phyloP scores from a whole-genome alignment of 176 grass and related monocot genomes.

The Cenchrus fungigraminus region DNA sequence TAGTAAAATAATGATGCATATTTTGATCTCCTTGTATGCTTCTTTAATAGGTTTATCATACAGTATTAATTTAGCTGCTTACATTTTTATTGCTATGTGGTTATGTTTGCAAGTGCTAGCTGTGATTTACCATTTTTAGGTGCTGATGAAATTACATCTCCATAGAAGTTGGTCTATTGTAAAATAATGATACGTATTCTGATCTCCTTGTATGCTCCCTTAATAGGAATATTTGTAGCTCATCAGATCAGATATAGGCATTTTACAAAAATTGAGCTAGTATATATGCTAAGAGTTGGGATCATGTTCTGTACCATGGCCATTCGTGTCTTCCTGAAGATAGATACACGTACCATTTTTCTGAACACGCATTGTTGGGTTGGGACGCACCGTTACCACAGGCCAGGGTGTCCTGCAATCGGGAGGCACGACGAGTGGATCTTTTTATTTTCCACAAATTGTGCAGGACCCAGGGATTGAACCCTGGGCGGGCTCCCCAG shows the following conservation, averaged over 20 bases:
- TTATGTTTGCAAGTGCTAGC: not conserved
- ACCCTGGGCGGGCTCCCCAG: too few relatives aligned
- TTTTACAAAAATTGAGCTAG: not conserved
- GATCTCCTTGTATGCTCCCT: not conserved
- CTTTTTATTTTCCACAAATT: too few relatives aligned
- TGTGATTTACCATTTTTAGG: not conserved
- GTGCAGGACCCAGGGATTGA: too few relatives aligned
- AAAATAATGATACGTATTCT: not conserved
- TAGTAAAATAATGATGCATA: not conserved
- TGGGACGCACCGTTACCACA: too few relatives aligned
- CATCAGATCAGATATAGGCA: not conserved
- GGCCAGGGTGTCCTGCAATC: too few relatives aligned
- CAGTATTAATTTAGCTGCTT: not conserved
- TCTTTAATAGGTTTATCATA: not conserved
- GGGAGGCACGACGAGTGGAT: too few relatives aligned
- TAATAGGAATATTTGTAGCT: not conserved
- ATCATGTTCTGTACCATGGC: not conserved
- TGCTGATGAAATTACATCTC: not conserved
- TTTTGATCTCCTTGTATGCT: not conserved
- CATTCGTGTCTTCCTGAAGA: slow-evolving; percentile 8
- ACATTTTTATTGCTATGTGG: not conserved
- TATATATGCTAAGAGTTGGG: slow-evolving; percentile 10
- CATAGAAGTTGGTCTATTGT: not conserved
- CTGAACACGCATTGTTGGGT: not conserved
- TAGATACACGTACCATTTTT: not conserved